Percentiles rank a stretch among this genome's conserved stretches.
phyloP scores from a whole-genome alignment of 768 basidiomycete genomes.

The Phylloporus arenicola region DNA sequence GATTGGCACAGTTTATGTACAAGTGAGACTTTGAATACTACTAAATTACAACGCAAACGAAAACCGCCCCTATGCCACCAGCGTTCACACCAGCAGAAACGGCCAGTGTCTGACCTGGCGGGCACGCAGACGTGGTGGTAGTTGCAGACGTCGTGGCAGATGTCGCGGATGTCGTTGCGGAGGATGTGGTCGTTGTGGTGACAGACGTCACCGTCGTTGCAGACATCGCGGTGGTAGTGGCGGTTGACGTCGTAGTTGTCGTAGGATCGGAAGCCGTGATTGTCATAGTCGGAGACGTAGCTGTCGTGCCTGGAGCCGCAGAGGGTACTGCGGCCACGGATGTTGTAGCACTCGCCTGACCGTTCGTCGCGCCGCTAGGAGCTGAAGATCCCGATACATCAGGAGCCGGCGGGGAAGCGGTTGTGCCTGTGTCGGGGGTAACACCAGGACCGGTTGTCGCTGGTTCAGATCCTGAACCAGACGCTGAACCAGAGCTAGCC shows the following conservation, averaged over 20 bases:
- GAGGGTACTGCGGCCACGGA: neutral
- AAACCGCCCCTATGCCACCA: neutral
- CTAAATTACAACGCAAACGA: slow-evolving; percentile 13
- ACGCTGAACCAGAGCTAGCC: neutral
- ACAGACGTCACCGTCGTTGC: neutral
- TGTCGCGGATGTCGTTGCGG: neutral
- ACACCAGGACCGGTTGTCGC: neutral
- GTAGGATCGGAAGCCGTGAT: neutral
- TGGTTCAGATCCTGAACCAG: neutral
- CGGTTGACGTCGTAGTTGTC: neutral
- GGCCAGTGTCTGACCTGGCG: slow-evolving; percentile 10
- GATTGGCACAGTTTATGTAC: slow-evolving; percentile 12
- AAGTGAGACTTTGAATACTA: neutral
- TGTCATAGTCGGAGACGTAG: neutral
- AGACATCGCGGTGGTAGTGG: neutral
- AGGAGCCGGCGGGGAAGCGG: neutral
- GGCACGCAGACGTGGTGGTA: slow-evolving; percentile 9
- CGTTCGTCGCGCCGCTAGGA: neutral
- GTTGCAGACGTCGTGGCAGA: neutral
- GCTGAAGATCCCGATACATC: neutral
- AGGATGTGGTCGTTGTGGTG: neutral
- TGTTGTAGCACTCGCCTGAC: neutral
- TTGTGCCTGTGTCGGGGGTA: neutral
- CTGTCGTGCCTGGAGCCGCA: neutral
- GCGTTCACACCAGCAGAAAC: neutral